Evolutionary conservation across 129 eudicot genomes (phyloP).

Genomic region (Artemisia annua): DNA sequence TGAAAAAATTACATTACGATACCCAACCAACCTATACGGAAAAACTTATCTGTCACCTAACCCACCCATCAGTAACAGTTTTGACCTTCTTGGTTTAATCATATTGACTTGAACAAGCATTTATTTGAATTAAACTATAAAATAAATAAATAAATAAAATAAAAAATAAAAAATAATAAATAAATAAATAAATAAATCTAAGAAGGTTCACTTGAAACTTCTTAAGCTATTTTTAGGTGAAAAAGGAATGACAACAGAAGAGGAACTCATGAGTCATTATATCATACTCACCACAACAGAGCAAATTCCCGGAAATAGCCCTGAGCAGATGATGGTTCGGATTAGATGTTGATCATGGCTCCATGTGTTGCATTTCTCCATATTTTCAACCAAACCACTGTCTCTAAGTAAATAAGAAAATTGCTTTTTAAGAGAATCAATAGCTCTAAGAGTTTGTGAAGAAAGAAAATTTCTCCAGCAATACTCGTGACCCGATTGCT

Average conservation of each 20-base stretch:
- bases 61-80: too few species aligned
- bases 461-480: conserved; percentile 94
- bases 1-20: too few species aligned
- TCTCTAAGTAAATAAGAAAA: conserved; percentile 75
- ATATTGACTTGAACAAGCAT: background rate
- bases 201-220: background rate
- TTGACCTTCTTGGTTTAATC: too few species aligned
- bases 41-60: too few species aligned
- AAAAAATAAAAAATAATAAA: too few species aligned
- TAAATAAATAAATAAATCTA: too few species aligned
- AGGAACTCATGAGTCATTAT: background rate
- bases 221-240: background rate
- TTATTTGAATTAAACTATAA: too few species aligned
- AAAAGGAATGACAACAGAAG: background rate
- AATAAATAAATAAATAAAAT: too few species aligned
- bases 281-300: conserved; percentile 77
- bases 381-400: conserved; percentile 60
- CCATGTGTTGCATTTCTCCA: conserved; percentile 69
- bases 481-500: conserved; percentile 73
- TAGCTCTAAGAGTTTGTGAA: conserved; percentile 80
- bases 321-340: conserved; percentile 84
- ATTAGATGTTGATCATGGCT: conserved; percentile 82
- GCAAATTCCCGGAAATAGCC: conserved; percentile 89
- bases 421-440: conserved; percentile 88
- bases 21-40: too few species aligned